Evolutionary conservation across 1,284 basidiomycete species (phyloP).

Genomic region (Trichosporon sp.): DNA sequence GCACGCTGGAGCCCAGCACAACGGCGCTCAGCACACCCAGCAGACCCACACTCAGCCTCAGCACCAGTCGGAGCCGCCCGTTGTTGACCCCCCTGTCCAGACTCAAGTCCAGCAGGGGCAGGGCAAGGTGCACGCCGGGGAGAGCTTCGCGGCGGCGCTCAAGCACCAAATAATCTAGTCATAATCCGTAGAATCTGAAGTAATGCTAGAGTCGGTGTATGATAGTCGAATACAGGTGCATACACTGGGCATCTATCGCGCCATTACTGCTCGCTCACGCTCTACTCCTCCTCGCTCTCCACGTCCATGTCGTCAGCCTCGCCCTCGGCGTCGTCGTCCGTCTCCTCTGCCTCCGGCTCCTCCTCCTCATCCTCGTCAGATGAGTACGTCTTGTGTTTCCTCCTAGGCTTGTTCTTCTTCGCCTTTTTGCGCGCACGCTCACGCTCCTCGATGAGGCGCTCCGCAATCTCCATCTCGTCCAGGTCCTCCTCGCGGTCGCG

Average conservation of each 20-base stretch:
- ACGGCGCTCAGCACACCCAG: not conserved
- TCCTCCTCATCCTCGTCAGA: constrained; percentile 30
- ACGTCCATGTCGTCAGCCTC: constrained; percentile 46
- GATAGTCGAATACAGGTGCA: constrained; percentile 13
- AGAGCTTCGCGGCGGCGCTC: not conserved
- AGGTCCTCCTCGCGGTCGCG: constrained; percentile 36
- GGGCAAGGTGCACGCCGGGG: not conserved
- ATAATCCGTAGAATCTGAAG: not conserved
- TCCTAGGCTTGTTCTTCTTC: constrained; percentile 34
- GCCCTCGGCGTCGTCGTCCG: constrained; percentile 41
- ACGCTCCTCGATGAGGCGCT: constrained; percentile 42
- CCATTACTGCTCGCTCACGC: too few species aligned
- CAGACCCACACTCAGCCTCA: not conserved
- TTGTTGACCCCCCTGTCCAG: not conserved
- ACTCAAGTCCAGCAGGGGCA: not conserved
- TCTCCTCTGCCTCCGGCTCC: constrained; percentile 42
- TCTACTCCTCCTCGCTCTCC: constrained; percentile 51
- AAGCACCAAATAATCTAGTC: not conserved
- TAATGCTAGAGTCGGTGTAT: not conserved
- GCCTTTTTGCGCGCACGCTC: constrained; percentile 36
- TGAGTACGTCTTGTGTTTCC: constrained; percentile 33
- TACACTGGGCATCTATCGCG: too few species aligned
- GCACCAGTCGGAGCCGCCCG: not conserved
- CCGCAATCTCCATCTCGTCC: constrained; percentile 49
- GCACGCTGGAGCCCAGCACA: not conserved